A percentile compares a stretch with the other conserved stretches of the same genome.
These are phyloP conservation scores for Fraxinus sp. DNA, from an alignment of 305 asterid species.

Conservation along the genomic window DNA sequence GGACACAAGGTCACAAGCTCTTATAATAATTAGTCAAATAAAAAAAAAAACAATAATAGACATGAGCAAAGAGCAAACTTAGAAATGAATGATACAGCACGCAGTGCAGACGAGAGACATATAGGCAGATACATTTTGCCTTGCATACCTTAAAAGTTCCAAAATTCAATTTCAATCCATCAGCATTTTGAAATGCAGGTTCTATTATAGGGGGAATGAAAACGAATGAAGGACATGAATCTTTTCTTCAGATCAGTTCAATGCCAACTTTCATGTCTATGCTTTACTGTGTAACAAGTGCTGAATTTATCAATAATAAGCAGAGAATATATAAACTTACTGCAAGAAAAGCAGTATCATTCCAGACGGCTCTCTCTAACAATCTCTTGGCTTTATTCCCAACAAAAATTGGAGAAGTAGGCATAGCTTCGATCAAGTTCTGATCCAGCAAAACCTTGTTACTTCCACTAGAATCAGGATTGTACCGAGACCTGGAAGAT, in stretches of 20 bases:
- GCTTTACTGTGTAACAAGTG: not conserved
- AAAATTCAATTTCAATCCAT: not conserved
- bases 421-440: constrained; percentile 88
- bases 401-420: constrained; percentile 78
- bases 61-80: not conserved
- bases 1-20: not conserved
- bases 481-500: constrained; percentile 70
- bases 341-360: constrained; percentile 77
- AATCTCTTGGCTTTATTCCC: constrained; percentile 69
- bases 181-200: not conserved
- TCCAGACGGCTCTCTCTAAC: constrained; percentile 87
- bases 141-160: not conserved
- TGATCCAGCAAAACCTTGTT: constrained; percentile 77
- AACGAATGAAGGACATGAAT: not conserved
- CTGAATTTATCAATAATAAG: not conserved
- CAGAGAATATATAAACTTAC: constrained; percentile 44
- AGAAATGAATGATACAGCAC: not conserved
- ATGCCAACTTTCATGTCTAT: not conserved
- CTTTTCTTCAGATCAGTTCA: not conserved
- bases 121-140: not conserved
- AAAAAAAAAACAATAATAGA: not conserved
- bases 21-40: not conserved
- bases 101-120: not conserved
- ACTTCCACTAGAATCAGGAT: constrained; percentile 70
- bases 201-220: not conserved